Evolutionary conservation across 176 grass and related monocot genomes (phyloP), one percentile per base, ranked within the genome.

Genomic region (Carex myosuroides): DNA sequence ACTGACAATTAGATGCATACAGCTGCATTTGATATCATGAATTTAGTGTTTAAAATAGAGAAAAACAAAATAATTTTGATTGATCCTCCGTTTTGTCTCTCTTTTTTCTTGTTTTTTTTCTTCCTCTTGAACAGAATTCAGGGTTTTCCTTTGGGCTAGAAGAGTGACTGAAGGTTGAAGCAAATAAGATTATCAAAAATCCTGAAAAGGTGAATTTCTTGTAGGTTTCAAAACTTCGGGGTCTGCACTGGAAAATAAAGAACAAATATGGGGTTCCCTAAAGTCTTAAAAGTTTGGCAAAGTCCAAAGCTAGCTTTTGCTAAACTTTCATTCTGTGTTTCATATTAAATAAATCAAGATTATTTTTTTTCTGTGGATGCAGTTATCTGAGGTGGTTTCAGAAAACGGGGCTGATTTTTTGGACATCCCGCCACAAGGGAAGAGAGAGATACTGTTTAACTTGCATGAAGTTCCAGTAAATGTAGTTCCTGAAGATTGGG

Each of bases 341-440:
- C 35, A 33, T 5, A 33, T 56, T 20, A 6, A 12, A 56, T 2
- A 56, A 77, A 77, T 77, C 26, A 83, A 9, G 6, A 66, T n/a
- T 52, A 42, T 67, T 35, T 48, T 30, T 30, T 75, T 11, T 50
- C 66, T 75, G 20, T 79, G 37, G 37, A 39, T 39, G 89, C 91
- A 99, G 96, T 85, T 99, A 85, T 84, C 96, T 41, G 93, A 95
- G 84, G 71, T 95, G 30, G 83, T 99, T 62, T 85, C 91, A 81
- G 96, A 99, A 74, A 95, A 95, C 1, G 91, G 93, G 70, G 85
- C 81, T 5, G 87, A 93, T 78, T 93, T 93, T 81, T 89, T 99
- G 9, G 85, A 89, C 20, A 92, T 99, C 30, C 93, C 91, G 21
- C 52, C 79, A 13, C 91, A 92, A 30, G 85, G 83, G 16, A 95